Evolutionary conservation across 2,329 filamentous ascomycete species (phyloP).

Genomic region (Bipolaris sorokiniana): DNA sequence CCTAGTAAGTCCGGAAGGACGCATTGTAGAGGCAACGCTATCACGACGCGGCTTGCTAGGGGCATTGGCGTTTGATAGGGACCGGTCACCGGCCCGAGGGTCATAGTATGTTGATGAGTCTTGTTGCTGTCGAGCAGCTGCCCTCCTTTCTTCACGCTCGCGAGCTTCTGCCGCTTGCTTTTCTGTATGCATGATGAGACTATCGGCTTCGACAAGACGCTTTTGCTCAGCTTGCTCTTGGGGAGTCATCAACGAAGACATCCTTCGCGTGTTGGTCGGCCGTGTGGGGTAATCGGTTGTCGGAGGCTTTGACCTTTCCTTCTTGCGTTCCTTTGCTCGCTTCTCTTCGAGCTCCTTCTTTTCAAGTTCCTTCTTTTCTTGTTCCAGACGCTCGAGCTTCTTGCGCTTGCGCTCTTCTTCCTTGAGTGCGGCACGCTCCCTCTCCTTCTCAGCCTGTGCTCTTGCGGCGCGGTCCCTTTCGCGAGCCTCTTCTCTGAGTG

Average conservation of each 20-base stretch:
- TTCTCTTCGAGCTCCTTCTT: slow-evolving; percentile 15
- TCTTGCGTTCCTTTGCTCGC: slow-evolving; percentile 22
- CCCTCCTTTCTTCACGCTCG: slow-evolving; percentile 34
- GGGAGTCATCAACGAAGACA: slow-evolving; percentile 29
- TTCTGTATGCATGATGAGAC: slow-evolving; percentile 31
- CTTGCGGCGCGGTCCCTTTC: slow-evolving; percentile 28
- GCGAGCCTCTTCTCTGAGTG: slow-evolving; percentile 26
- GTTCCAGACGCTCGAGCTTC: slow-evolving; percentile 2
- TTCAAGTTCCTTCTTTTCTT: slow-evolving; percentile 10
- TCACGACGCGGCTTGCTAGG: slow-evolving; percentile 21
- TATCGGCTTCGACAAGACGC: slow-evolving; percentile 29
- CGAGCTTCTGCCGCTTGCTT: slow-evolving; percentile 29
- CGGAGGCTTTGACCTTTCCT: slow-evolving; percentile 26
- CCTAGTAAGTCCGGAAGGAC: slow-evolving; percentile 21
- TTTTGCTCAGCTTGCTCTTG: slow-evolving; percentile 23
- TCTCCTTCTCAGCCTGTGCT: slow-evolving; percentile 23
- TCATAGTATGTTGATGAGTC: slow-evolving; percentile 33
- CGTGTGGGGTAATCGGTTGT: slow-evolving; percentile 24
- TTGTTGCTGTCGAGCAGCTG: slow-evolving; percentile 29
- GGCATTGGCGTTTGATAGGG: slow-evolving; percentile 25
- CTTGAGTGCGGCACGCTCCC: slow-evolving; percentile 17
- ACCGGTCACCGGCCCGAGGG: slow-evolving; percentile 25
- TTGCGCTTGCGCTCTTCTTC: slow-evolving; percentile 9
- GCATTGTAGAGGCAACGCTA: slow-evolving; percentile 26
- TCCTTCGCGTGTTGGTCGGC: slow-evolving; percentile 24